A percentile compares a stretch with the other conserved stretches of the same genome.
Conservation (phyloP, 2,329 filamentous ascomycete genomes). For the Calonectria multiphialidica region DNA sequence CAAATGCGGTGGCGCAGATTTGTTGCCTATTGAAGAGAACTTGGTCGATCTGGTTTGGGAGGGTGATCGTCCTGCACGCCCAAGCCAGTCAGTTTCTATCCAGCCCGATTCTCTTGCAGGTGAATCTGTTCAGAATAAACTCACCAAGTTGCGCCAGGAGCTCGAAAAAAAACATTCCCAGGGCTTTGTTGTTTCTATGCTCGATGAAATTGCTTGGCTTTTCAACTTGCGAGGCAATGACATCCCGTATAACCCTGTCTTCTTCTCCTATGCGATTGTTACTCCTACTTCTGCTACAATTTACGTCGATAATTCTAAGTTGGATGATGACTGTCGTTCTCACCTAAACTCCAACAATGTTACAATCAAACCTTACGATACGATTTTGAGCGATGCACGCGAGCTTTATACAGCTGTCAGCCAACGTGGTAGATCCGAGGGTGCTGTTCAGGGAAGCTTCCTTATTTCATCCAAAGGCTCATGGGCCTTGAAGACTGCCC, state of each 20-base stretch:
- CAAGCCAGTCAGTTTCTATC: conserved; percentile 80
- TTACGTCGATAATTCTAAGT: conserved; percentile 86
- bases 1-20: conserved; percentile 83
- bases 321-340: conserved; percentile 74
- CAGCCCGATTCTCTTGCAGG: conserved; percentile 82
- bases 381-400: conserved; percentile 83
- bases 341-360: conserved; percentile 80
- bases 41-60: conserved; percentile 94
- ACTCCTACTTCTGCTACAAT: conserved; percentile 82
- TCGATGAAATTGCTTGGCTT: conserved; percentile 98
- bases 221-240: conserved; percentile 96
- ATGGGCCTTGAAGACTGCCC: conserved; percentile 88
- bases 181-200: conserved; percentile 91
- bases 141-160: conserved; percentile 89
- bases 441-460: conserved; percentile 70
- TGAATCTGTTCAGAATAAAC: conserved; percentile 85
- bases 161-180: conserved; percentile 89
- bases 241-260: conserved; percentile 97
- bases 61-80: conserved; percentile 76
- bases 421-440: conserved; percentile 49
- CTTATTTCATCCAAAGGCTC: conserved; percentile 90
- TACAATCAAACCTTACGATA: conserved; percentile 82
- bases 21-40: conserved; percentile 83
- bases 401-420: conserved; percentile 62
- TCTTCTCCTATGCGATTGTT: conserved; percentile 95